phyloP scores from a whole-genome alignment of 2,329 filamentous ascomycete species.

The Exophiala oligosperma region DNA sequence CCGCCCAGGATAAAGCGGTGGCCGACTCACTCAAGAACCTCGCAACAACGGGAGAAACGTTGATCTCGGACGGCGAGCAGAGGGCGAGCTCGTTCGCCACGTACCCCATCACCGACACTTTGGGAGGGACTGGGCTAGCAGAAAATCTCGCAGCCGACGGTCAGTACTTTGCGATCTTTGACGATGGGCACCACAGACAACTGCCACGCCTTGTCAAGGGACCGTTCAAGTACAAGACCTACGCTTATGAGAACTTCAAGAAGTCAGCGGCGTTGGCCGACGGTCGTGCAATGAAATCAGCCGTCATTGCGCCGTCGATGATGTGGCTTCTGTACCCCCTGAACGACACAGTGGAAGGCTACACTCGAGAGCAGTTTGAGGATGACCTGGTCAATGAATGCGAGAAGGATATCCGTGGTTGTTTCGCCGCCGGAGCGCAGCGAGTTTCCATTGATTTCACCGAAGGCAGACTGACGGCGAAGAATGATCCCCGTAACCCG shows the following conservation, averaged over 20 bases:
- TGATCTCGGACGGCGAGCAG: slow-evolving; percentile 36
- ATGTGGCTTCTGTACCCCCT: slow-evolving; percentile 36
- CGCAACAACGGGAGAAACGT: slow-evolving; percentile 30
- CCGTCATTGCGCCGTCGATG: slow-evolving; percentile 38
- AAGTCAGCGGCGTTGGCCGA: slow-evolving; percentile 30
- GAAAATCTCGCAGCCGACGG: slow-evolving; percentile 33
- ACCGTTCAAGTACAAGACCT: slow-evolving; percentile 31
- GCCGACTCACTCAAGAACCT: slow-evolving; percentile 33
- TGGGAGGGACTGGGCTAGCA: slow-evolving; percentile 34
- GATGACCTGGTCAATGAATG: slow-evolving; percentile 36
- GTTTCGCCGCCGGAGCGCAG: slow-evolving; percentile 35
- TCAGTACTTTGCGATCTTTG: slow-evolving; percentile 32
- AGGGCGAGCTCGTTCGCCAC: slow-evolving; percentile 35
- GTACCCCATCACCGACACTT: slow-evolving; percentile 34
- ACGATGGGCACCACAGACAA: slow-evolving; percentile 8
- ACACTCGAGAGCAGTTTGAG: slow-evolving; percentile 32
- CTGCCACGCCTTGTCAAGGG: slow-evolving; percentile 5
- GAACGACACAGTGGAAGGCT: slow-evolving; percentile 33
- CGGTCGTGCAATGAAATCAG: slow-evolving; percentile 30
- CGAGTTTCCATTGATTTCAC: slow-evolving; percentile 38
- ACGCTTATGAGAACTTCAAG: slow-evolving; percentile 35
- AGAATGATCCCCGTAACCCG: slow-evolving; percentile 35
- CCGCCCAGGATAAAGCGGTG: slow-evolving; percentile 34
- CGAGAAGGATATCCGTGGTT: slow-evolving; percentile 37
- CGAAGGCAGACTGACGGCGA: slow-evolving; percentile 34